Base-by-base conservation (phyloP, 1,284 basidiomycete species). In the Ceratobasidium sp. region DNA sequence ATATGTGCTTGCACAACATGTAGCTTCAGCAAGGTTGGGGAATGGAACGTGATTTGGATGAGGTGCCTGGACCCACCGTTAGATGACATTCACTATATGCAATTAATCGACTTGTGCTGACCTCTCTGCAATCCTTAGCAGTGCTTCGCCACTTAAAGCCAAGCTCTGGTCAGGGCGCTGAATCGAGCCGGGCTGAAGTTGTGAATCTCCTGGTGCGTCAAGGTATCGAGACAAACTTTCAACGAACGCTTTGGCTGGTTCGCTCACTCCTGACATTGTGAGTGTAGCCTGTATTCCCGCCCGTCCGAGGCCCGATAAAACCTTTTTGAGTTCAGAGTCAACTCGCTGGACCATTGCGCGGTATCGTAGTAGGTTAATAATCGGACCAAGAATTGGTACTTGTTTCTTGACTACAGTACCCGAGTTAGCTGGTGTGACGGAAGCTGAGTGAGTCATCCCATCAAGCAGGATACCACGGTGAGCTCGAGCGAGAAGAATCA, bases 351-450 rank as follows among this genome's bases (percentile, higher is more conserved):
- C 92, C 83, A 95, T 94, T 26, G 90, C 89, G 81, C 90, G 89
- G 82, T 95, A 95, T 84, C 94, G 94, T 53, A 95, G 84, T 28
- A 94, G 81, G 82, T 94, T 92, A 80, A 94, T 91, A 79, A 94
- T 86, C 0, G 92, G 93, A 69, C 91, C 91, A 13, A 95, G 81
- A 13, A 78, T 75, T 20, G 86, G 84, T n/a, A 86, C 86, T 28
- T 85, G 75, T 18, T 78, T 56, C 20, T 56, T 46, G 81, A 82
- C 44, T 80, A 80, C 13, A 69, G 73, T 55, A 58, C 67, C 46
- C 80, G 79, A 78, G 82, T 64, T 15, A 77, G 49, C n/a, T 56
- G 79, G 4, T 81, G 76, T 51, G 46, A 53, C 69, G 77, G 64
- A 84, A 49, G 51, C 61, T 15, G 71, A 64, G 23, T 70, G 40